Base-by-base conservation (phyloP, 805 yeast genomes). In the Cyberlindnera galapagoensis region DNA sequence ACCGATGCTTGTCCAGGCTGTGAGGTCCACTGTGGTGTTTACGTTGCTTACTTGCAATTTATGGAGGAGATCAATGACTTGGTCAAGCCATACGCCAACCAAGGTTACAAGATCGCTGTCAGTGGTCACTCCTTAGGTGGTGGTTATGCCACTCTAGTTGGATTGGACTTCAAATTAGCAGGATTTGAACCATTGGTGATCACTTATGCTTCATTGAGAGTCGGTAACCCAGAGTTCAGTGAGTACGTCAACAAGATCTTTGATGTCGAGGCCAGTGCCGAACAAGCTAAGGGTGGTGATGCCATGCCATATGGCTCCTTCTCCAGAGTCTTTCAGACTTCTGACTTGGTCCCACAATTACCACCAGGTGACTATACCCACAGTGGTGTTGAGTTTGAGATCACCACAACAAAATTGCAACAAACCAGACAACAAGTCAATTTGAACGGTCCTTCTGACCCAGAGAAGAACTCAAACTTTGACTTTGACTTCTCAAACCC, bases 111-210 rank as follows among this genome's bases (percentile, higher is more conserved):
- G 16, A 36, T 80, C 6, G 62, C 70, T 3, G 64, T 79, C 3
- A 59, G 76, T 1, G 94, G 94, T 0, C 94, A 83, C 56, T 83
- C 92, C 0, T 57, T 83, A 28, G 88, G 86, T 4, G 94, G 78
- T 7, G 87, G 88, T 0, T 52, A 80, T 28, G 80, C 87, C 2
- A 53, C 64, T 4, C 56, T 83, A 18, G 67, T 74, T 7, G 88
- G 81, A 0, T 62, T 75, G 15, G 92, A 82, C 45, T 61, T 78
- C 28, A 57, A 66, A 34, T 43, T 72, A n/a, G 40, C 70, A 47
- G 85, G 84, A 0, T 59, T 56, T 35, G 52, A 70, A n/a, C 79
- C 82, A 1, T 50, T 69, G 25, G 71, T 80, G 2, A 54, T 80
- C 22, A 65, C 81, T 1, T 76, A 60, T 54, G 90, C 80, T 3